Evolutionary conservation across 129 eudicot species (phyloP).

Genomic region (Lonicera japonica): DNA sequence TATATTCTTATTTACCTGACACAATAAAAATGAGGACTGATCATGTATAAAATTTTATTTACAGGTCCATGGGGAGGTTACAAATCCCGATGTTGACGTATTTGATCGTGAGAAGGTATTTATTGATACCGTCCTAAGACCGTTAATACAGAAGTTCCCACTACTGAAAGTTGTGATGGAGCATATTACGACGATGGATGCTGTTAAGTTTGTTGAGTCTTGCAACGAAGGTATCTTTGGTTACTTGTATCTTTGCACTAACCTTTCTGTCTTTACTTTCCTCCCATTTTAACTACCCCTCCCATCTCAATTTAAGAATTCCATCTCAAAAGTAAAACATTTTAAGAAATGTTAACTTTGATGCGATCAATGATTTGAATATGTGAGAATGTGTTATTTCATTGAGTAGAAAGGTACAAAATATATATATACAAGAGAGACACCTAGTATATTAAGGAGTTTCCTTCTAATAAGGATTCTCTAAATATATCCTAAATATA

Average conservation of each 20-base stretch:
- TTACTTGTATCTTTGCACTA: neutral
- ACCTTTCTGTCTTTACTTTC: neutral
- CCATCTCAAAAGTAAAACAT: too few relatives aligned
- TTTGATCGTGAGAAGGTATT: conserved; percentile 93
- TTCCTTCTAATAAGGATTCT: too few relatives aligned
- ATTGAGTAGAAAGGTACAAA: too few relatives aligned
- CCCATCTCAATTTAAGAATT: too few relatives aligned
- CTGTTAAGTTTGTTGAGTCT: conserved; percentile 79
- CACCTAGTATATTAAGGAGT: too few relatives aligned
- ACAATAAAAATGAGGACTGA: neutral
- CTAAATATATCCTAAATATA: too few relatives aligned
- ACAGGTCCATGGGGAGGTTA: conserved; percentile 98
- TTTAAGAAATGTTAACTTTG: too few relatives aligned
- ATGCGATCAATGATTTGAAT: too few relatives aligned
- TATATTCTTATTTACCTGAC: neutral
- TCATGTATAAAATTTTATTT: neutral
- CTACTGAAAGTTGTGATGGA: conserved; percentile 90
- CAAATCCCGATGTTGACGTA: conserved; percentile 69
- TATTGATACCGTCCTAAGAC: conserved; percentile 72
- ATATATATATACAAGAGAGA: too few relatives aligned
- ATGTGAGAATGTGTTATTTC: too few relatives aligned
- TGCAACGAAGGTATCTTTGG: conserved; percentile 58
- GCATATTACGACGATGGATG: conserved; percentile 91
- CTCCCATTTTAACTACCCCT: too few relatives aligned
- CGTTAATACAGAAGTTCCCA: conserved; percentile 68